Evolutionary conservation across 495 filamentous ascomycete species (phyloP).

Genomic region (Podospora australis): DNA sequence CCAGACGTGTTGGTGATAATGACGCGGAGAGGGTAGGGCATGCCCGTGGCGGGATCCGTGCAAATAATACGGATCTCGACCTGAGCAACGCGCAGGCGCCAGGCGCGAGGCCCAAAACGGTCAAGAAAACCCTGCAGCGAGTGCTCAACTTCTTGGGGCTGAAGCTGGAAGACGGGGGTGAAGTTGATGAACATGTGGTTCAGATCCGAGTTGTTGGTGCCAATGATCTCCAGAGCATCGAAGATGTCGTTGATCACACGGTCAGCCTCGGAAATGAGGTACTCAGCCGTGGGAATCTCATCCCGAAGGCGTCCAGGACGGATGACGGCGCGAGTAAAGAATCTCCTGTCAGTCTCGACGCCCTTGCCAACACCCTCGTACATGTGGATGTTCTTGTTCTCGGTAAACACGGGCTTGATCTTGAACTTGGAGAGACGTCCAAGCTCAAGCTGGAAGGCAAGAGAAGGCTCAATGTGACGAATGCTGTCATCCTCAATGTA

Average conservation of each 20-base stretch:
- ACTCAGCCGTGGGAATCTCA: conserved; percentile 95
- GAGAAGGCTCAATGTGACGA: conserved; percentile 90
- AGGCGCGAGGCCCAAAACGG: conserved; percentile 88
- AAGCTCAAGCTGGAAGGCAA: conserved; percentile 97
- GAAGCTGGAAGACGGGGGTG: conserved; percentile 85
- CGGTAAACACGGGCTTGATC: conserved; percentile 96
- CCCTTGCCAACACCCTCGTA: conserved; percentile 95
- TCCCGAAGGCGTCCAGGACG: conserved; percentile 88
- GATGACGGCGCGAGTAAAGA: conserved; percentile 94
- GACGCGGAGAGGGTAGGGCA: conserved; percentile 88
- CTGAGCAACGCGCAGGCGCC: conserved; percentile 93
- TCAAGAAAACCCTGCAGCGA: conserved; percentile 93
- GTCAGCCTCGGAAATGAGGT: conserved; percentile 95
- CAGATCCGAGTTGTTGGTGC: conserved; percentile 97
- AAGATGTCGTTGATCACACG: conserved; percentile 95
- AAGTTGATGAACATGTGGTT: conserved; percentile 99
- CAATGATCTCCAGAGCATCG: conserved; percentile 95
- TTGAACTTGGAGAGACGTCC: conserved; percentile 91
- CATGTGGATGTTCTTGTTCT: conserved; percentile 97
- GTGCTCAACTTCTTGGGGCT: conserved; percentile 86
- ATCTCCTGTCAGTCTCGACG: conserved; percentile 90
- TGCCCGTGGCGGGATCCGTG: conserved; percentile 76
- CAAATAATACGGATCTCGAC: conserved; percentile 98
- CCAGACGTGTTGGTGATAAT: conserved; percentile 98
- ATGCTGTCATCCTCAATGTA: conserved; percentile 91